phyloP scores from a whole-genome alignment of 2,329 filamentous ascomycete genomes.

The Aspergillus pseudoterreus region DNA sequence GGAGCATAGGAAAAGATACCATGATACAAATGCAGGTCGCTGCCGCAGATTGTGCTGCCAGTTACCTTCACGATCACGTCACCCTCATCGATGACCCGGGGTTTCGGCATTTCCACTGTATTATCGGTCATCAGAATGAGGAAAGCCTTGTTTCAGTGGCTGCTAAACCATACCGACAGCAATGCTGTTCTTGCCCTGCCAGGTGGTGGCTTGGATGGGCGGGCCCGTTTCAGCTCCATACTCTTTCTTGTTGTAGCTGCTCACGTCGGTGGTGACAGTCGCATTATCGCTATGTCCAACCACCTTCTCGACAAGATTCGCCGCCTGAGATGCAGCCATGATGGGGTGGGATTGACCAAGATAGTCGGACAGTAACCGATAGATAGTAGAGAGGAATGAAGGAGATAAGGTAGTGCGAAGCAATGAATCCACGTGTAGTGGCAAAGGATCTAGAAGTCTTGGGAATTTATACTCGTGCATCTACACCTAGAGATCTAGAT shows the following conservation, averaged over 20 bases:
- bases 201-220: conserved; percentile 75
- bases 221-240: conserved; percentile 51
- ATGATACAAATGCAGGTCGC: conserved; percentile 53
- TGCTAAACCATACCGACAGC: conserved; percentile 50
- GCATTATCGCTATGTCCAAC: conserved; percentile 66
- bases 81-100: conserved; percentile 65
- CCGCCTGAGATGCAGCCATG: conserved; percentile 64
- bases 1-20: conserved; percentile 19
- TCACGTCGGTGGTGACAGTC: conserved; percentile 64
- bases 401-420: too few species aligned
- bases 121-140: not conserved
- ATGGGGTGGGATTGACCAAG: too few species aligned
- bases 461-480: too few species aligned
- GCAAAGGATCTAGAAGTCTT: too few species aligned
- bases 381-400: too few species aligned
- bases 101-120: conserved; percentile 62
- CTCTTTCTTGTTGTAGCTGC: conserved; percentile 61
- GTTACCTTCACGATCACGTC: conserved; percentile 82
- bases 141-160: not conserved
- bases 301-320: conserved; percentile 61
- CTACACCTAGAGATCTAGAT: too few species aligned
- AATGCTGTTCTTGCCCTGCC: conserved; percentile 79
- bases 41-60: conserved; percentile 60
- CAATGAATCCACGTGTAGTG: too few species aligned
- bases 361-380: too few species aligned